A percentile compares a stretch with the other conserved stretches of the same genome.
Evolutionary conservation across 2,329 filamentous ascomycete genomes (phyloP).

Genomic region (Fusarium sp.): DNA sequence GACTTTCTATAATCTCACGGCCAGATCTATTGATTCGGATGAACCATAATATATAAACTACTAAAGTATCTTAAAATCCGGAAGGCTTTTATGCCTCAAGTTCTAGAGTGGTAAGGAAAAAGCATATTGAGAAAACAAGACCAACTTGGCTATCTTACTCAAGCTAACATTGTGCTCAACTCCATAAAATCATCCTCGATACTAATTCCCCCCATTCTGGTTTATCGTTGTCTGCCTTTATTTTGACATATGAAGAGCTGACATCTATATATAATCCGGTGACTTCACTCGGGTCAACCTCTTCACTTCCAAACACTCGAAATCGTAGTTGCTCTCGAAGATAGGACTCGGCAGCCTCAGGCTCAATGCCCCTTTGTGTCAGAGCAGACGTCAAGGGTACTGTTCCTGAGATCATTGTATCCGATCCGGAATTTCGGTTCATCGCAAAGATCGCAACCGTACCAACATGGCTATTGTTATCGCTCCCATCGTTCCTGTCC

Average conservation of each 20-base stretch:
- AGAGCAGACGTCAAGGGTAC: constrained; percentile 62
- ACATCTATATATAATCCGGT: not conserved
- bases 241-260: not conserved
- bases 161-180: not conserved
- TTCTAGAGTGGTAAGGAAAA: not conserved
- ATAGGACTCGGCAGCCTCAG: not conserved
- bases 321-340: not conserved
- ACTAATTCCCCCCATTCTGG: not conserved
- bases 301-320: constrained; percentile 56
- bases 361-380: not conserved
- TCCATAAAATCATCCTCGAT: not conserved
- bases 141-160: not conserved
- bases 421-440: constrained; percentile 51
- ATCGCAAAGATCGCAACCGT: constrained; percentile 69
- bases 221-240: not conserved
- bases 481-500: constrained; percentile 29
- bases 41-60: not conserved
- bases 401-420: constrained; percentile 60
- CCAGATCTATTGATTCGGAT: not conserved
- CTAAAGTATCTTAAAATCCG: not conserved
- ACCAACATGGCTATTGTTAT: constrained; percentile 57
- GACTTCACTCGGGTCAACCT: constrained; percentile 38
- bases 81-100: not conserved
- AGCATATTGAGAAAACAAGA: not conserved
- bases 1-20: too few relatives aligned